Evolutionary conservation across 306 rosid genomes (phyloP).

Genomic region (Prunus persica): DNA sequence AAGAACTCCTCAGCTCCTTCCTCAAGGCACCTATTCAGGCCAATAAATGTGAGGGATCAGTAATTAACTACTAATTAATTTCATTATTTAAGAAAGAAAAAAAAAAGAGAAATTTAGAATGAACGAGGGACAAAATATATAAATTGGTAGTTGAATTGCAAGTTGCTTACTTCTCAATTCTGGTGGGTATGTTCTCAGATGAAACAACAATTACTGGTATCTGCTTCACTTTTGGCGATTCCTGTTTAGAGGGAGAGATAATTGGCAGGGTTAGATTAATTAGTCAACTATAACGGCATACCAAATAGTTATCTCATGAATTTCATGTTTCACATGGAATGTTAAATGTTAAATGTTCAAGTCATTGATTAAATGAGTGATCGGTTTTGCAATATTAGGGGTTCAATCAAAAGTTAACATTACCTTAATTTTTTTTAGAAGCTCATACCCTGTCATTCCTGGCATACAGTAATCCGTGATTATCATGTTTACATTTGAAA

Average conservation of each 20-base stretch:
- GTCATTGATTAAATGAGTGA: too few species aligned
- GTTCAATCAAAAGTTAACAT: background rate
- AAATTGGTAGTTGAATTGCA: background rate
- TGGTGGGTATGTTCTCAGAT: constrained; percentile 26
- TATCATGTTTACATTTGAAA: constrained; percentile 23
- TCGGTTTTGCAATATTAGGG: too few species aligned
- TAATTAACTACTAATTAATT: background rate
- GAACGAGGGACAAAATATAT: background rate
- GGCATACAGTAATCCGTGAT: constrained; percentile 39
- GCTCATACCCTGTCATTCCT: constrained; percentile 36
- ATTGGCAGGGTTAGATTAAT: background rate
- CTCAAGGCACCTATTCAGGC: constrained; percentile 27
- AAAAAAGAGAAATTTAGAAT: background rate
- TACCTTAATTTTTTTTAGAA: constrained; percentile 28
- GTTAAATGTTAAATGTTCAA: too few species aligned
- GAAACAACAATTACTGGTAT: constrained; percentile 31
- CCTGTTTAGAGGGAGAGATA: constrained; percentile 12
- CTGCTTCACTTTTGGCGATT: constrained; percentile 30
- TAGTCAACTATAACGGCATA: too few species aligned
- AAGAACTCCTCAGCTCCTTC: constrained; percentile 36
- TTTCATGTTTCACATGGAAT: too few species aligned
- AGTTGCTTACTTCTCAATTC: constrained; percentile 24
- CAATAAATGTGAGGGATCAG: background rate
- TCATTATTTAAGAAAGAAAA: too few species aligned
- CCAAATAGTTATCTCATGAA: too few species aligned